Evolutionary conservation across 805 yeast genomes (phyloP), one percentile per base, ranked within the genome.

Genomic region (Myxozyma udenii): DNA sequence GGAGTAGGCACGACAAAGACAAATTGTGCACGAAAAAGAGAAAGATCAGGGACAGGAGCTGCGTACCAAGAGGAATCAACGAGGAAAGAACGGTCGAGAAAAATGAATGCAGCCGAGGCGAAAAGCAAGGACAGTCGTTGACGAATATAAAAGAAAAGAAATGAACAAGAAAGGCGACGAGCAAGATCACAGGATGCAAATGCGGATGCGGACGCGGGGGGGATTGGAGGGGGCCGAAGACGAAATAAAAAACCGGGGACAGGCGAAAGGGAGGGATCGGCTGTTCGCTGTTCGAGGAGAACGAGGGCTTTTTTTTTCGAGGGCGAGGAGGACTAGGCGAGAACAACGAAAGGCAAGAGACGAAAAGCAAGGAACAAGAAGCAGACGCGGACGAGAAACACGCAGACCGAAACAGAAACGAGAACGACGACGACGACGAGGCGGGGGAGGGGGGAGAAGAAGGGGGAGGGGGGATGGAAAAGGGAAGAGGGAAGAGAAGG

Each of bases 351-450:
- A 7, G 2, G n/a, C 38, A 25, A 30, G 39, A 28, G 23, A 21
- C 11, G 18, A 14, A 3, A 21, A 35, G 41, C 28, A 16, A 18
- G 38, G 26, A 23, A 30, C 36, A 19, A 23, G n/a, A 26, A n/a
- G 21, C 26, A 38, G 23, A 37, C 37, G 41, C 18, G 44, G 25
- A 42, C 47, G 37, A 39, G 33, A 46, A 43, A 39, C 26, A 30
- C 39, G 46, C 44, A 41, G 32, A 26, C 45, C 23, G 36, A 42
- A 51, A 41, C 36, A 40, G 22, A 42, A 35, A 41, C 46, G 38
- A 52, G 26, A 28, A 28, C 33, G 24, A 37, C 33, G 28, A 46
- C 22, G 22, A 35, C 18, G 42, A 24, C 12, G 41, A 26, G 28
- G 38, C n/a, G 3, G 39, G 41, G 30, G 32, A 36, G 28, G n/a